A percentile compares a stretch with the other conserved stretches of the same genome.
Evolutionary conservation across 2,329 filamentous ascomycete genomes (phyloP).

Genomic region (Paracamarosporium sp.): DNA sequence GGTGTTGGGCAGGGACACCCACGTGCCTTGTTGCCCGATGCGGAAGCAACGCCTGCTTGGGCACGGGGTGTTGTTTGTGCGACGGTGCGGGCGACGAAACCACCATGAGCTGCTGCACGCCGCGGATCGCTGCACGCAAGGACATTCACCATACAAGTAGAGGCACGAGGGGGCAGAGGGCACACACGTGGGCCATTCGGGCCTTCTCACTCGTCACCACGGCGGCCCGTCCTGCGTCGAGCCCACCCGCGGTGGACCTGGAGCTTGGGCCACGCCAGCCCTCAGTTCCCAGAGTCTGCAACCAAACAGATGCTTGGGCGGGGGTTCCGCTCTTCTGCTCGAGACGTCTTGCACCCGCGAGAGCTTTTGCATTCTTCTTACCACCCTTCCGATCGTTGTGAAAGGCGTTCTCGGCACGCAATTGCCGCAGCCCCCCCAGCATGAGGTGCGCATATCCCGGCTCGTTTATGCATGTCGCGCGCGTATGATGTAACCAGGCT

Average conservation of each 20-base stretch:
- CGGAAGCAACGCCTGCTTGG: conserved; percentile 6
- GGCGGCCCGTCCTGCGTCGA: background rate
- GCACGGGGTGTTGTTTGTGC: too few species aligned
- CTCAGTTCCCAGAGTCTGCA: conserved; percentile 9
- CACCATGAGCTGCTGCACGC: background rate
- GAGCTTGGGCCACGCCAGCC: conserved; percentile 6
- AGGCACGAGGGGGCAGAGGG: background rate
- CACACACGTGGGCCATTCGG: conserved; percentile 1
- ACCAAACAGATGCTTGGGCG: conserved; percentile 1
- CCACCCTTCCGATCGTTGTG: background rate
- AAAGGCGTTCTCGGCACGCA: conserved; percentile 1
- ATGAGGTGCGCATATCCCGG: conserved; percentile 25
- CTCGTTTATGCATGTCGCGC: background rate
- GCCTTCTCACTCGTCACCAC: conserved; percentile 2
- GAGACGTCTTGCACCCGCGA: conserved; percentile 1
- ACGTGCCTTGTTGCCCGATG: conserved; percentile 1
- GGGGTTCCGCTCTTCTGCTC: background rate
- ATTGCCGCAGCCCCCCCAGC: conserved; percentile 3
- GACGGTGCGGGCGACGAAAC: too few species aligned
- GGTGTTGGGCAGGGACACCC: background rate
- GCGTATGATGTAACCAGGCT: conserved; percentile 18
- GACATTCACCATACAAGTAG: background rate
- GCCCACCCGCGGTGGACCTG: background rate
- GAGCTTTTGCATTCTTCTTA: background rate
- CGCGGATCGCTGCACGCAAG: background rate